Base-by-base conservation (phyloP, 2,329 filamentous ascomycete species). In the Neofusicoccum laricinum region DNA sequence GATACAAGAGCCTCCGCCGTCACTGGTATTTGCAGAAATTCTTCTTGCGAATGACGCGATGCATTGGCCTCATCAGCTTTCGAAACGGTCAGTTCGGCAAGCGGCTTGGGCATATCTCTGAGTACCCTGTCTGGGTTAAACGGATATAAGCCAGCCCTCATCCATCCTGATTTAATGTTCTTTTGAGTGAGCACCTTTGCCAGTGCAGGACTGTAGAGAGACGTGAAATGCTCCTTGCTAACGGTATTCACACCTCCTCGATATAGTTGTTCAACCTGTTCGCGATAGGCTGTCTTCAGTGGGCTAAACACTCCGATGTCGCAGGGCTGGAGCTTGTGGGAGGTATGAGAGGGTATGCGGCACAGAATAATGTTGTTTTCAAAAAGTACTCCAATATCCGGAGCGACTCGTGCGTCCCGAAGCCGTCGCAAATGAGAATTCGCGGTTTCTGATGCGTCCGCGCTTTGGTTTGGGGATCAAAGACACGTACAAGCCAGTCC, bases 51-150 rank as follows among this genome's bases (percentile, higher is more conserved):
- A 69, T 57, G 67, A 67, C 67, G 45, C 19, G 45, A 63, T 50
- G 65, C 65, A 19, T 63, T 63, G 41, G 57, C 55, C 65, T 66
- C 36, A 65, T 67, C 55, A 48, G 65, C 61, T 67, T 61, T 66
- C 58, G 61, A 58, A 67, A 66, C 50, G 50, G 67, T 66, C 51
- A 66, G 46, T 64, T 67, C 17, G 64, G 61, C 53, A 14, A 63
- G 65, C 3, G 69, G 71, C 58, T 69, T 70, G n/a, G 64, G 70
- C 17, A 69, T 71, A 66, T 66, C 61, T 66, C 62, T 67, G 11
- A 76, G 69, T 53, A 75, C 73, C 66, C 68, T 73, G n/a, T 73
- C 65, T 68, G 66, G 71, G 64, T 75, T 73, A 51, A 73, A 74
- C 12, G 68, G 72, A 43, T 68, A 71, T 32, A 73, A 65, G 40